Evolutionary conservation across 345 rosid species (phyloP), one percentile per base, ranked within the genome.

Genomic region (Pistacia vera): DNA sequence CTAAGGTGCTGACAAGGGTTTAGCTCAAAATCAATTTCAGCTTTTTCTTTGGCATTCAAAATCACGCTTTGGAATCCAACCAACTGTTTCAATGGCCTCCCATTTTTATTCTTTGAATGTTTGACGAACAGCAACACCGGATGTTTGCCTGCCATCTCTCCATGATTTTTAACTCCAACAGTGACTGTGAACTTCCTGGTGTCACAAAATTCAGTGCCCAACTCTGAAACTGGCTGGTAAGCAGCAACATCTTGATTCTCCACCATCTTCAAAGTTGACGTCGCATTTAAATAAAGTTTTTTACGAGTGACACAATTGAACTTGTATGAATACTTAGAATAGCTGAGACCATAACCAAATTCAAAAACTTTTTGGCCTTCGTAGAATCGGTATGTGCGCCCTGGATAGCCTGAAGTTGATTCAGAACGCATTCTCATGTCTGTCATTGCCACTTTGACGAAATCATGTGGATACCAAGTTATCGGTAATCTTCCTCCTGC

Each of bases 401-500:
- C 97, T 7, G 98, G 97, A 75, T 96, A 92, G 62, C 89, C 92
- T 8, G 86, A 61, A 3, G 88, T 74, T 64, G 76, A 68, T 2
- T 88, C 77, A 4, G 98, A 86, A 22, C 97, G 79, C 97, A 93
- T 93, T 75, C 95, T 84, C 98, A 91, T 93, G 77, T 93, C 95
- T 33, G 95, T 90, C 98, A 93, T 92, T 49, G 91, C 85, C 55
- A 96, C 85, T 63, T 86, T 79, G 78, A 83, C 79, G 72, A 83
- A 96, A 36, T 83, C 88, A 51, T 87, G 83, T 1, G 97, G 98
- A 79, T 95, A 95, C 97, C 97, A 93, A 22, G 99, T 95, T 75
- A 93, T 51, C 4, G 97, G 97, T 79, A 95, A 68, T 81, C 96
- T 93, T 72, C 98, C 98, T 51, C 97, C 97, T 93, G 89, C 82